Base-by-base conservation (phyloP, 345 rosid species). In the Arabidopsis thaliana region DNA sequence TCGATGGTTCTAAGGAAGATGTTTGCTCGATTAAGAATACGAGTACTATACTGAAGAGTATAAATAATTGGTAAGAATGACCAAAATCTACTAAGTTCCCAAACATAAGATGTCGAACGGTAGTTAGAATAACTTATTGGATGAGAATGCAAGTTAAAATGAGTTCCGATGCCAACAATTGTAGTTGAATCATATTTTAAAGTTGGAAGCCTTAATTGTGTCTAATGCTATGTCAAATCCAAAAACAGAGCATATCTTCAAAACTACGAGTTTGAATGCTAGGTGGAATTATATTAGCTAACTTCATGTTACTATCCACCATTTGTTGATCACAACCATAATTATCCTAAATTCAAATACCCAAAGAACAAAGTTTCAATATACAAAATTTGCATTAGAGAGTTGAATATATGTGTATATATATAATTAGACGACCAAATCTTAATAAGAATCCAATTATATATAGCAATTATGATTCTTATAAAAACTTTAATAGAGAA, bases 401-500 rank as follows among this genome's bases (percentile, higher is more conserved):
- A 49, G 8, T 12, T 34, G 13, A 36, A 40, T 5, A 52, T 52
- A 2, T 14, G 13, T 28, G 13, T 28, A 53, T 53, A 3, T 5
- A n/a, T 4, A 1, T 28, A 28, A 28, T 28, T 28, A 59, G 59
- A 76, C 58, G 62, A 69, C 65, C 69, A 61, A 14, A 76, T 61
- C 64, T 62, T 61, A 4, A 42, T 41, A 60, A 76, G 65, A 67
- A 61, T 76, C 58, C 50, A 69, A 33, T 67, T 14, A 41, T 60
- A 60, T 14, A 41, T 60, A 60, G 22, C 59, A 59, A 67, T 41
- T 30, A 42, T 51, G 42, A 59, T 23, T 55, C n/a, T 67, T 30
- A 52, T 12, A 51, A 40, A 25, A 20, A 13, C 0, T 50, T 2
- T 2, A 32, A 42, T 16, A 53, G 10, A 48, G 6, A 46, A 36